Conservation (phyloP, 1,284 basidiomycete species). For the Schizopora paradoxa region DNA sequence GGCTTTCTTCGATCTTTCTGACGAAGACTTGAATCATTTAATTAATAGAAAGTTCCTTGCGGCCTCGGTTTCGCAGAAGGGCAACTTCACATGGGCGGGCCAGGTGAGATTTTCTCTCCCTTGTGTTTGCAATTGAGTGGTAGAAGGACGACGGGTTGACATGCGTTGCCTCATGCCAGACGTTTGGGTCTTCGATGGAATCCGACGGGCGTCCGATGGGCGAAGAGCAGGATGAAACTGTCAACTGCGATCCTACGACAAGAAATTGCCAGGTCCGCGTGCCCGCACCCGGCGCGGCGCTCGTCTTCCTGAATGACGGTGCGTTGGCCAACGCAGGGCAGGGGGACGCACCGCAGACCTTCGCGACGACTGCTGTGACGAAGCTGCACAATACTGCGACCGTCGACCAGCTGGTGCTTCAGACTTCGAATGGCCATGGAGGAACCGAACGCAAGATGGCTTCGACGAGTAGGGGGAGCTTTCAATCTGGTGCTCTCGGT, state of each 20-base stretch:
- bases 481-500: slow-evolving; percentile 17
- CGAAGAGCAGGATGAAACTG: slow-evolving; percentile 42
- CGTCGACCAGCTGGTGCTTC: slow-evolving; percentile 35
- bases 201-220: slow-evolving; percentile 56
- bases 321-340: slow-evolving; percentile 36
- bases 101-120: slow-evolving; percentile 8
- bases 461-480: slow-evolving; percentile 44
- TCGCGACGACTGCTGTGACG: slow-evolving; percentile 47
- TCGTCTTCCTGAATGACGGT: slow-evolving; percentile 61
- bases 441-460: slow-evolving; percentile 33
- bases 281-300: slow-evolving; percentile 64
- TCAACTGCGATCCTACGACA: slow-evolving; percentile 43
- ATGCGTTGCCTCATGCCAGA: slow-evolving; percentile 25
- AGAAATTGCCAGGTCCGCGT: slow-evolving; percentile 57
- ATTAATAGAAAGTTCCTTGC: slow-evolving; percentile 21
- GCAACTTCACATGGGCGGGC: slow-evolving; percentile 40
- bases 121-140: not conserved
- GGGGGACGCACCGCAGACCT: slow-evolving; percentile 41
- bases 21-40: not conserved
- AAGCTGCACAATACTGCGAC: slow-evolving; percentile 44
- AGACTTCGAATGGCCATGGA: slow-evolving; percentile 46
- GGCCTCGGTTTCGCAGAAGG: slow-evolving; percentile 30
- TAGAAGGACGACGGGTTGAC: not conserved
- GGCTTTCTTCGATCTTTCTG: not conserved
- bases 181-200: slow-evolving; percentile 33